Percentiles rank a stretch among this genome's conserved stretches.
Conservation (phyloP, 106 monocot species). For the Amphibolis antarctica region DNA sequence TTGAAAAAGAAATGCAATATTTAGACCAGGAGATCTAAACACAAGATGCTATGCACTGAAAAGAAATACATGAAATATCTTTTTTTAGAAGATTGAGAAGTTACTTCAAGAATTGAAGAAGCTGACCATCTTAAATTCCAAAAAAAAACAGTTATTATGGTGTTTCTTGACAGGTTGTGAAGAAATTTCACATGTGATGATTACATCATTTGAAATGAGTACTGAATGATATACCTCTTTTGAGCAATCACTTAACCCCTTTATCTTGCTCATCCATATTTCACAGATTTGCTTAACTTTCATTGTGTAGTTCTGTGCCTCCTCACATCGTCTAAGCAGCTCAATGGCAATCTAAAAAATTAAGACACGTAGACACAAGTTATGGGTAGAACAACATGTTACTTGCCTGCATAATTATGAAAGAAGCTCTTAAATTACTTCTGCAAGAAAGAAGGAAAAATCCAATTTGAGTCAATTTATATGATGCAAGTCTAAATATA, state of each 20-base stretch:
- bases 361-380: neutral
- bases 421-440: neutral
- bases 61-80: too few relatives aligned
- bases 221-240: slow-evolving; percentile 1
- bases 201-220: neutral
- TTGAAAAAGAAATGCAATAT: too few relatives aligned
- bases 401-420: neutral
- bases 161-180: neutral
- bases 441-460: too few relatives aligned
- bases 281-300: slow-evolving; percentile 7
- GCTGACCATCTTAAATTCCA: too few relatives aligned
- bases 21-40: too few relatives aligned
- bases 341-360: slow-evolving; percentile 10
- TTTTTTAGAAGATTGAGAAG: too few relatives aligned
- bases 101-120: too few relatives aligned
- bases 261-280: slow-evolving; percentile 1
- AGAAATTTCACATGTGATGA: neutral
- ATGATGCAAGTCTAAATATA: neutral
- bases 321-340: neutral
- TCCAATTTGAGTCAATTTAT: neutral
- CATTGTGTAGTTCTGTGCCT: neutral
- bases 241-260: neutral
- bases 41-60: too few relatives aligned
- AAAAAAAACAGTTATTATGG: neutral
- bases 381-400: too few relatives aligned